Evolutionary conservation across 2,329 filamentous ascomycete genomes (phyloP).

Genomic region (Endocalyx cinctus): DNA sequence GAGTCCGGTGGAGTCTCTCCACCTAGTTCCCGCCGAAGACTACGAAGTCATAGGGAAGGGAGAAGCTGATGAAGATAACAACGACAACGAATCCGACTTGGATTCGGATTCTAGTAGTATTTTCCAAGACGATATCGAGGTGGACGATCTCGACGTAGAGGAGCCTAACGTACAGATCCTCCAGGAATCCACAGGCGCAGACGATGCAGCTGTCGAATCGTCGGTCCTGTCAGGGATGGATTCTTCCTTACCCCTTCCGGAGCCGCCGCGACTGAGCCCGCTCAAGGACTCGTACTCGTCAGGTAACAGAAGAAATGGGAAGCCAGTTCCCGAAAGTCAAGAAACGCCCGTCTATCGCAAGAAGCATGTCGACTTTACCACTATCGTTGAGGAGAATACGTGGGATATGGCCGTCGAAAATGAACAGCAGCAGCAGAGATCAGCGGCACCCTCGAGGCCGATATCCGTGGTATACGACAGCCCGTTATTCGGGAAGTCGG

Average conservation of each 20-base stretch:
- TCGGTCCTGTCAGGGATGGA: too few relatives aligned
- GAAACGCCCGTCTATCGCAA: slow-evolving; percentile 25
- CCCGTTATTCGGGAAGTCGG: slow-evolving; percentile 27
- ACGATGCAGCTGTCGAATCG: too few relatives aligned
- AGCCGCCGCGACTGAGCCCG: slow-evolving; percentile 45
- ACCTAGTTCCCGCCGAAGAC: slow-evolving; percentile 33
- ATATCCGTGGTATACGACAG: slow-evolving; percentile 25
- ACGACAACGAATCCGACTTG: slow-evolving; percentile 22
- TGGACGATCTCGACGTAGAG: slow-evolving; percentile 27
- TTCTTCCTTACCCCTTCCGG: slow-evolving; percentile 41
- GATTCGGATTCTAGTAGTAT: slow-evolving; percentile 33
- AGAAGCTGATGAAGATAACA: too few relatives aligned
- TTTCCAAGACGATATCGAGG: slow-evolving; percentile 42
- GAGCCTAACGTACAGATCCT: slow-evolving; percentile 29
- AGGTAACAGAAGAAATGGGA: slow-evolving; percentile 43
- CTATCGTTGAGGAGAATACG: slow-evolving; percentile 44
- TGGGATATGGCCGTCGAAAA: slow-evolving; percentile 35
- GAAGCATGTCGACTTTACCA: slow-evolving; percentile 38
- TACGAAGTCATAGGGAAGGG: too few relatives aligned
- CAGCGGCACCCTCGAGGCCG: slow-evolving; percentile 6
- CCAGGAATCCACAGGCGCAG: slow-evolving; percentile 24
- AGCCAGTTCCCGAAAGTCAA: slow-evolving; percentile 7
- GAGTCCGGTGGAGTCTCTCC: slow-evolving; percentile 33
- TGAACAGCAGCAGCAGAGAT: slow-evolving; percentile 11
- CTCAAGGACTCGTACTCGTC: slow-evolving; percentile 48